These are phyloP conservation scores for Globisporangium cystogenes DNA, from an alignment of 352 stramenopile genomes.

Conservation along the genomic window DNA sequence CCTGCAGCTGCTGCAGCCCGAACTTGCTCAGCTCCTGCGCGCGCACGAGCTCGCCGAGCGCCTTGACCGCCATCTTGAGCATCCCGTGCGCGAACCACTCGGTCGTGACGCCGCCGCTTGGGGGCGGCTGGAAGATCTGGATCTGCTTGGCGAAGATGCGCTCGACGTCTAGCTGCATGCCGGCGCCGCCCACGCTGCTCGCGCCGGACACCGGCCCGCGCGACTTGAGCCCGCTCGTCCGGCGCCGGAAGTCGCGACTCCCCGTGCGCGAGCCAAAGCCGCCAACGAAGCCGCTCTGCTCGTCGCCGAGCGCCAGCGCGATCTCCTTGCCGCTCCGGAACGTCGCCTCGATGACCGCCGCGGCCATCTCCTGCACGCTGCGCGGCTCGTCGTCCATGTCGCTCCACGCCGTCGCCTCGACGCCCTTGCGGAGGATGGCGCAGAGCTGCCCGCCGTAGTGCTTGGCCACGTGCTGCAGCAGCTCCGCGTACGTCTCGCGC, in stretches of 20 bases:
- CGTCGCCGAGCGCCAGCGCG: slow-evolving; percentile 51
- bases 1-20: slow-evolving; percentile 72
- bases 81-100: slow-evolving; percentile 65
- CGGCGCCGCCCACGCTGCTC: slow-evolving; percentile 18
- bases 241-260: slow-evolving; percentile 62
- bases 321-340: slow-evolving; percentile 58
- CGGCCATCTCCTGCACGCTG: slow-evolving; percentile 61
- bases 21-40: slow-evolving; percentile 56
- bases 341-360: slow-evolving; percentile 46
- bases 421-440: slow-evolving; percentile 28
- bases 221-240: slow-evolving; percentile 46
- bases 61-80: slow-evolving; percentile 79
- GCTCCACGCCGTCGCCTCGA: slow-evolving; percentile 40
- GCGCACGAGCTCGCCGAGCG: slow-evolving; percentile 62
- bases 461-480: slow-evolving; percentile 60
- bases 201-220: slow-evolving; percentile 19
- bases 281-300: slow-evolving; percentile 43
- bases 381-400: slow-evolving; percentile 63
- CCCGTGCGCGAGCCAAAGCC: slow-evolving; percentile 32
- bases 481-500: slow-evolving; percentile 43
- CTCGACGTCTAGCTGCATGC: slow-evolving; percentile 73
- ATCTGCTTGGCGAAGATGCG: slow-evolving; percentile 81
- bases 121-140: slow-evolving; percentile 46
- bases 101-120: slow-evolving; percentile 35
- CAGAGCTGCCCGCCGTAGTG: slow-evolving; percentile 58